A percentile compares a stretch with the other conserved stretches of the same genome.
These are phyloP conservation scores for Diplosphaera chodatii DNA, from an alignment of 139 green algal species.

Conservation along the genomic window DNA sequence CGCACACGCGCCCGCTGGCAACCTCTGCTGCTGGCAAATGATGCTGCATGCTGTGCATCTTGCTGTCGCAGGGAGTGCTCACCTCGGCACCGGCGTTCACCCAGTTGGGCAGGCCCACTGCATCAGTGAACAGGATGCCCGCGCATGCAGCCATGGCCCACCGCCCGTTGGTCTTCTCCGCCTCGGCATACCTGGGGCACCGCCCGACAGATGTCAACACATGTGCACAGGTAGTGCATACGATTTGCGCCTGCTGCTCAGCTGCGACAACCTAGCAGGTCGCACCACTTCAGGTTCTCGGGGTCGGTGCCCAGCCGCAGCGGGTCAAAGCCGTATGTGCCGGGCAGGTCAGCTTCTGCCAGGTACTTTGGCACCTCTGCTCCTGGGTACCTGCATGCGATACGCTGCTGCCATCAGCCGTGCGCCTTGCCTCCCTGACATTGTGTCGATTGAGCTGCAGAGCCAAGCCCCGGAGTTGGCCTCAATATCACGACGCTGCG, in stretches of 20 bases:
- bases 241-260: no score
- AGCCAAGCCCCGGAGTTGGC: no score
- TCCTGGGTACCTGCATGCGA: neutral
- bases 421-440: no score
- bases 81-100: conserved; percentile 45
- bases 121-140: conserved; percentile 68
- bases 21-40: no score
- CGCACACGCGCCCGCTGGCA: no score
- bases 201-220: no score
- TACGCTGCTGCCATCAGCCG: no score
- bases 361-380: neutral
- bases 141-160: conserved; percentile 84
- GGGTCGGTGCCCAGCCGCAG: conserved; percentile 25
- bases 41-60: no score
- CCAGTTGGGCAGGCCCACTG: conserved; percentile 50
- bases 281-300: conserved; percentile 9
- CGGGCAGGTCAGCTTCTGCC: conserved; percentile 1
- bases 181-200: conserved; percentile 64
- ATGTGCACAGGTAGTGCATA: no score
- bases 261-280: conserved; percentile 1
- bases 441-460: no score
- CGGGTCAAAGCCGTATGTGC: conserved; percentile 54
- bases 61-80: neutral
- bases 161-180: conserved; percentile 82
- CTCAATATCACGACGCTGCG: no score